Base-by-base conservation (phyloP, 2,329 filamentous ascomycete species). In the Triangularia verruculosa region DNA sequence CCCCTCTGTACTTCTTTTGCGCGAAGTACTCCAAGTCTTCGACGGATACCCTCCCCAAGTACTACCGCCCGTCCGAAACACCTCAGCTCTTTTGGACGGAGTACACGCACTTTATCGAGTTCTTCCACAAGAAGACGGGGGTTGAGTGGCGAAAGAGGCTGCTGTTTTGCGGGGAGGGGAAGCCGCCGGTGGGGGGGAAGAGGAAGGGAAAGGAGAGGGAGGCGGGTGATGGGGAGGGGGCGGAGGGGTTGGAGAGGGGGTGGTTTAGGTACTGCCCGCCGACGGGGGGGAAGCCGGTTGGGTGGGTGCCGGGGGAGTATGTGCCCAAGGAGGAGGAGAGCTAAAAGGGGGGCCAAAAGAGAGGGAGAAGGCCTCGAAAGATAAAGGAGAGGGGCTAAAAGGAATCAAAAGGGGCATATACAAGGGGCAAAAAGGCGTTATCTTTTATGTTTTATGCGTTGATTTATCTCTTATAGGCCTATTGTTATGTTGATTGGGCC, bases 1-100 rank as follows among this genome's bases (percentile, higher is more conserved):
- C 88, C 0, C 79, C 78, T 64, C 81, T 84, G 0, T 93, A 91
- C 76, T 83, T 82, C 67, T 84, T 86, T 54, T 83, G 83, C 7
- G 81, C 80, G 55, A 84, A 84, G 61, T 79, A 78, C 67, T 79
- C 78, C 69, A 78, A 78, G 59, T 77, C 75, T 61, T 78, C 74
- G 6, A 73, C 75, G 6, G 75, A 76, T 63, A 70, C 67, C 5
- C 72, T 75, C 17, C 72, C 78, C 6, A 73, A 69, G 2, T 76
- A 76, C 34, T 69, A 78, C 63, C 76, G 78, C 0, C 76, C 79
- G 0, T 80, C 77, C 66, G 63, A 73, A 2, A 74, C 74, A 2
- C 73, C 78, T 0, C 74, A 77, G 0, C 67, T 72, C 2, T 82
- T 84, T 70, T 59, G 70, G 2, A 59, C 65, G 1, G 84, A 86